phyloP scores from a whole-genome alignment of 176 grass and related monocot genomes.

The Tillandsia fasciculata region DNA sequence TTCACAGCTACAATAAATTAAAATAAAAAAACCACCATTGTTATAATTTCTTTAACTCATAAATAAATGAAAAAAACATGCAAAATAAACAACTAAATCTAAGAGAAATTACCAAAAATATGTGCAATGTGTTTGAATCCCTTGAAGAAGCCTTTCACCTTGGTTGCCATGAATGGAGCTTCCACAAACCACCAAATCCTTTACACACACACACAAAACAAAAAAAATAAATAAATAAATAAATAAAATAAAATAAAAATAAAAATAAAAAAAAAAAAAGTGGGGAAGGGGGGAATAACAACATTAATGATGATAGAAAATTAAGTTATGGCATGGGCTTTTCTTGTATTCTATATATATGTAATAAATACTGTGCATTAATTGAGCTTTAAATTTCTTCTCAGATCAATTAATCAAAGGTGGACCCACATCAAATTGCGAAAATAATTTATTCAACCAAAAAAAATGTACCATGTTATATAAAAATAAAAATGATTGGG shows the following conservation, averaged over 20 bases:
- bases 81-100: not conserved
- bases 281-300: not conserved
- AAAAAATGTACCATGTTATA: no score
- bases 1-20: constrained; percentile 32
- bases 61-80: not conserved
- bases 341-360: not conserved
- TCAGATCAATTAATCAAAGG: not conserved
- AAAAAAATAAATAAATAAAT: no score
- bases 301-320: not conserved
- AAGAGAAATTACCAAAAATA: constrained; percentile 40
- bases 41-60: not conserved
- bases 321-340: not conserved
- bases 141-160: constrained; percentile 76
- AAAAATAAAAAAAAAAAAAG: no score
- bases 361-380: not conserved
- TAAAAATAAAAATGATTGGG: no score
- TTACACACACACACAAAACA: not conserved
- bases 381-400: not conserved
- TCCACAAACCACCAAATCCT: not conserved
- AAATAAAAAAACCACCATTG: not conserved
- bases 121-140: constrained; percentile 60
- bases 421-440: no score
- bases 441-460: no score
- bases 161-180: constrained; percentile 39
- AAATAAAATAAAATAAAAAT: no score